A percentile compares a stretch with the other conserved stretches of the same genome.
Conservation (phyloP, 2,329 filamentous ascomycete genomes). For the Orbilia javanica region DNA sequence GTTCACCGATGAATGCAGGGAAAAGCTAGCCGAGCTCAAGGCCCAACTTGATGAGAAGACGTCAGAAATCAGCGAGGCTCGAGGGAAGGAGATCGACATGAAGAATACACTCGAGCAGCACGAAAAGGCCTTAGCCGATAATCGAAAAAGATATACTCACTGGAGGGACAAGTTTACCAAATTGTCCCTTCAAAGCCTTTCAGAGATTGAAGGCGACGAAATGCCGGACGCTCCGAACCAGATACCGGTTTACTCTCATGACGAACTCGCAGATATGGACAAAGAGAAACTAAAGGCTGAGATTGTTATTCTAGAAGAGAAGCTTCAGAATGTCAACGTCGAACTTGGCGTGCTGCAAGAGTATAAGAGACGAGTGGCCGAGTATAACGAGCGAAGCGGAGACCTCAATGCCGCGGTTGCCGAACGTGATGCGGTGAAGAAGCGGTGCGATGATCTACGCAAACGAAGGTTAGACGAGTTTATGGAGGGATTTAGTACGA, state of each 20-base stretch:
- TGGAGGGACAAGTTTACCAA: conserved; percentile 93
- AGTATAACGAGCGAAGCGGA: conserved; percentile 82
- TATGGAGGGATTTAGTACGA: conserved; percentile 96
- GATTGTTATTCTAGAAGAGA: conserved; percentile 75
- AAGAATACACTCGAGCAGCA: conserved; percentile 97
- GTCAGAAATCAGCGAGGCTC: conserved; percentile 85
- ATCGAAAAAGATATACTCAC: conserved; percentile 83
- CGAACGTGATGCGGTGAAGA: conserved; percentile 87
- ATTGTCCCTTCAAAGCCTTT: conserved; percentile 83
- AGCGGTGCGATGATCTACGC: conserved; percentile 90
- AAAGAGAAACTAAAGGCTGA: conserved; percentile 74
- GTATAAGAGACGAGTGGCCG: conserved; percentile 86
- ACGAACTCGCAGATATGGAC: conserved; percentile 76
- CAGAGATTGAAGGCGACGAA: conserved; percentile 69
- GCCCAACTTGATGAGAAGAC: conserved; percentile 87
- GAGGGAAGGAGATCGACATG: conserved; percentile 96
- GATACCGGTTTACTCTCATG: conserved; percentile 81
- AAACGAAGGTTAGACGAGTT: conserved; percentile 92
- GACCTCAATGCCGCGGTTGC: conserved; percentile 84
- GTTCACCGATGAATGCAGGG: conserved; percentile 80
- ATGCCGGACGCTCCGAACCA: conserved; percentile 65
- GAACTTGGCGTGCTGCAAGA: conserved; percentile 90
- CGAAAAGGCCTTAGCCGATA: conserved; percentile 87
- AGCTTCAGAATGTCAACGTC: conserved; percentile 85
- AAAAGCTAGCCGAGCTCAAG: conserved; percentile 83